Percentiles rank a stretch among this genome's conserved stretches.
Conservation (phyloP, 306 rosid genomes). For the Sphenostylis stenocarpa region DNA sequence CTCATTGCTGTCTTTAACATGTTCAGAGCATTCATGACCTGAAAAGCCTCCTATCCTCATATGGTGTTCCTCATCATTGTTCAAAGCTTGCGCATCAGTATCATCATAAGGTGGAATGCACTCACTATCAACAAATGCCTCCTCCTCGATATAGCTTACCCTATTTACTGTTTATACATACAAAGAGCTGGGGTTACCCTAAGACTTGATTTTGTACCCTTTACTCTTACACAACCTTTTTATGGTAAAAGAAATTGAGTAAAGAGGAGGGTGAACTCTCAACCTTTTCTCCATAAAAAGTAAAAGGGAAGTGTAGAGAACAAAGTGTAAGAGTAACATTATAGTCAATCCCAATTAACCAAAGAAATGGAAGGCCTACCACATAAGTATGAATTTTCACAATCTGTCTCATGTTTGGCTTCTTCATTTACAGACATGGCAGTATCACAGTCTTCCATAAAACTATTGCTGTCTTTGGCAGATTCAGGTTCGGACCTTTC, state of each 20-base stretch:
- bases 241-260: not conserved
- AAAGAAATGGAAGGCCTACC: conserved; percentile 41
- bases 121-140: conserved; percentile 5
- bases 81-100: conserved; percentile 29
- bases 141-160: conserved; percentile 32
- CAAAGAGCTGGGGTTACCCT: conserved; percentile 18
- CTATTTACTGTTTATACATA: conserved; percentile 33
- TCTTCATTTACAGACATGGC: conserved; percentile 50
- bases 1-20: conserved; percentile 42
- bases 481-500: conserved; percentile 45
- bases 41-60: conserved; percentile 38
- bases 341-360: conserved; percentile 10
- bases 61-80: conserved; percentile 49
- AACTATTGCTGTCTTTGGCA: conserved; percentile 60
- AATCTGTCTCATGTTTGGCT: conserved; percentile 40
- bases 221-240: not conserved
- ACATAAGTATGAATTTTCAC: conserved; percentile 24
- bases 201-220: conserved; percentile 12
- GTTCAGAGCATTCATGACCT: conserved; percentile 36
- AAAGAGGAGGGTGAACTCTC: not conserved
- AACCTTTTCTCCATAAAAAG: not conserved
- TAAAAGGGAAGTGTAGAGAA: not conserved
- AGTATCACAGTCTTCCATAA: conserved; percentile 47
- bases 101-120: conserved; percentile 19
- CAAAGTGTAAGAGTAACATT: not conserved